Evolutionary conservation across 495 filamentous ascomycete genomes (phyloP).

Genomic region (Xylaria flabelliformis): DNA sequence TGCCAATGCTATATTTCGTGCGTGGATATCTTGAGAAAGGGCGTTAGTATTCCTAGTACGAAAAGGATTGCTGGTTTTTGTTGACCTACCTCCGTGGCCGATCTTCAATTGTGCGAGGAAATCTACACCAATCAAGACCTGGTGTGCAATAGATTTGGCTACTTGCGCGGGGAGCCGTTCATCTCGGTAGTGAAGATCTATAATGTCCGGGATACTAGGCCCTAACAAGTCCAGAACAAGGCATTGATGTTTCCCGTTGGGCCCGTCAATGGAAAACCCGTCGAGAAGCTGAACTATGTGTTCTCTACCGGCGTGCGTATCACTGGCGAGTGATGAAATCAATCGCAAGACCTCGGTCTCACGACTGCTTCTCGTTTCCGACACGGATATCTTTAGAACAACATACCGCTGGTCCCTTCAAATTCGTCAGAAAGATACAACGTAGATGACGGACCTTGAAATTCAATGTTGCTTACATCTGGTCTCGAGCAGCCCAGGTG

Average conservation of each 20-base stretch:
- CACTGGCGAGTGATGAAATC: conserved; percentile 4
- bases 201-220: conserved; percentile 8
- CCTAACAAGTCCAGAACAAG: conserved; percentile 20
- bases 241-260: conserved; percentile 19
- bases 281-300: conserved; percentile 11
- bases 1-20: conserved; percentile 14
- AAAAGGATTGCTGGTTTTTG: not conserved
- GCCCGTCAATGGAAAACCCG: conserved; percentile 7
- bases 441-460: no score
- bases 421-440: not conserved
- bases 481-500: conserved; percentile 54
- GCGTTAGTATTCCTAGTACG: not conserved
- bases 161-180: conserved; percentile 10
- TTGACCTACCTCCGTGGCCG: conserved; percentile 9
- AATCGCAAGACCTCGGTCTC: not conserved
- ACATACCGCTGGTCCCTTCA: conserved; percentile 13
- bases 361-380: conserved; percentile 7
- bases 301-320: not conserved
- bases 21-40: conserved; percentile 9
- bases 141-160: conserved; percentile 16
- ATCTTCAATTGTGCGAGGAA: conserved; percentile 8
- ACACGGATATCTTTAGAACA: conserved; percentile 11
- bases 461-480: not conserved
- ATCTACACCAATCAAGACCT: conserved; percentile 11
- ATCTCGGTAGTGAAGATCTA: conserved; percentile 5